Base-by-base conservation (phyloP, 805 yeast species). In the Torulaspora quercuum region DNA sequence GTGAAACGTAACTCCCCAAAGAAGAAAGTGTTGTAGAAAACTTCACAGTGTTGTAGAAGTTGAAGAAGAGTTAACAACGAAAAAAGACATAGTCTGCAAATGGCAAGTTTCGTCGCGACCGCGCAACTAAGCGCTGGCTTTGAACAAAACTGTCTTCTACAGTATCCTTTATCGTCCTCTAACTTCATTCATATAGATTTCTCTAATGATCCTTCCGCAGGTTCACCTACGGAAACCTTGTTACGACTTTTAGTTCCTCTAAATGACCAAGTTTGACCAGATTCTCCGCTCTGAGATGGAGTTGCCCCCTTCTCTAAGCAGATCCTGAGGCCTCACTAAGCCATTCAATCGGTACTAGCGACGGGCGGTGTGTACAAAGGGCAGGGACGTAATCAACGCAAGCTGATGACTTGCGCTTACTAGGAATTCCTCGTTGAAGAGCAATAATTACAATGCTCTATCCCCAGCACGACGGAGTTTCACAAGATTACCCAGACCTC, bases 401-500 rank as follows among this genome's bases (percentile, higher is more conserved):
- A 61, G 65, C 63, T 61, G 65, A 58, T 62, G 67, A 62, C 67
- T 63, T 63, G 66, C 66, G 66, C 65, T 63, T 61, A 59, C 68
- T 61, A 63, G 68, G 68, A 59, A 63, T 63, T 63, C 66, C 68
- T 63, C 68, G 67, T 63, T 63, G 65, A 63, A 62, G 67, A 63
- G 66, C 65, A 63, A 63, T 59, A 63, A 61, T 61, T 61, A 55
- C 66, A 61, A 61, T 57, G 65, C 65, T 60, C 64, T 61, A 61
- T 63, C 52, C 50, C 52, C 52, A 48, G 52, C 52, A 48, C 52
- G 52, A 48, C 65, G 65, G 65, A 58, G 65, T 63, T 63, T 61
- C 60, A 58, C 65, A 59, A 63, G 64, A 53, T 59, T 61, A 57
- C 64, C 67, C 63, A 50, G 56, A 46, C 61, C 64, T 63, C 59